Conservation (phyloP, 805 yeast species). For the Saturnispora silvae region DNA sequence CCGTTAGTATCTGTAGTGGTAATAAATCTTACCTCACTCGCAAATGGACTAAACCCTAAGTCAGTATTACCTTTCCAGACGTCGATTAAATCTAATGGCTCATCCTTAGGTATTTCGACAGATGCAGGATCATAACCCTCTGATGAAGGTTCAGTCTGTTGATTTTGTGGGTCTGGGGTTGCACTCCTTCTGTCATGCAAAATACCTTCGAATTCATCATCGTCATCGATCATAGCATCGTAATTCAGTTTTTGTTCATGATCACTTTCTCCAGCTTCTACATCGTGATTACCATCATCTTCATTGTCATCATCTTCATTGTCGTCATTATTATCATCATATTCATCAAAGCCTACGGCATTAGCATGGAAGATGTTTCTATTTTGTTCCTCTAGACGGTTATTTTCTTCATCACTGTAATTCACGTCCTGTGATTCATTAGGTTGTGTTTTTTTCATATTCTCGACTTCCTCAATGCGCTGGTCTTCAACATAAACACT, state of each 20-base stretch:
- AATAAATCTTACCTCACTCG: slow-evolving; percentile 11
- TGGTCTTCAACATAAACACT: slow-evolving; percentile 17
- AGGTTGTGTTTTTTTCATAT: slow-evolving; percentile 9
- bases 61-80: slow-evolving; percentile 17
- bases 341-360: slow-evolving; percentile 4
- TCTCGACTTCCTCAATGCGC: slow-evolving; percentile 18
- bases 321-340: slow-evolving; percentile 1
- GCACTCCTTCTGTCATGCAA: slow-evolving; percentile 6
- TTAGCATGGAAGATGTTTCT: slow-evolving; percentile 6
- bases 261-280: slow-evolving; percentile 9
- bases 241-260: too few relatives aligned
- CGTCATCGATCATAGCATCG: slow-evolving; percentile 11
- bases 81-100: neutral
- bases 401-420: neutral
- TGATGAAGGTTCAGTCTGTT: too few relatives aligned
- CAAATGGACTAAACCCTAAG: slow-evolving; percentile 8
- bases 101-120: neutral
- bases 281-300: slow-evolving; percentile 7
- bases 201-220: slow-evolving; percentile 14
- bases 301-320: neutral
- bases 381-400: neutral
- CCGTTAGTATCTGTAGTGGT: slow-evolving; percentile 10
- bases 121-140: too few relatives aligned
- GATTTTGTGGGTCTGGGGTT: neutral
- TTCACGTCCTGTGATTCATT: slow-evolving; percentile 5